A percentile compares a stretch with the other conserved stretches of the same genome.
phyloP scores from a whole-genome alignment of 176 grass and related monocot genomes.

The Olyra latifolia region DNA sequence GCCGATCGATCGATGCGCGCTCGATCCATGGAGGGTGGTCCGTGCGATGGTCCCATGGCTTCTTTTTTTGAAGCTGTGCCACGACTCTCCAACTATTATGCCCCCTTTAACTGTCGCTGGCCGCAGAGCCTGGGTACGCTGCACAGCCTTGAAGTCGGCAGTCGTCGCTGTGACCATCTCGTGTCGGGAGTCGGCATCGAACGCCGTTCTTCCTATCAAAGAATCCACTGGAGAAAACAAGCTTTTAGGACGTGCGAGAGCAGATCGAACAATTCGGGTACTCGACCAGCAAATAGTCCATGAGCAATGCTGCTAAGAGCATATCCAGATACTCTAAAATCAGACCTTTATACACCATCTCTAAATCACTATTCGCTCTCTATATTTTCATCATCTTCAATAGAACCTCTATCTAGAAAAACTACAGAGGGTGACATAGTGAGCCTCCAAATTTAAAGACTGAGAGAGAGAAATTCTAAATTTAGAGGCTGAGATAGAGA shows the following conservation, averaged over 20 bases:
- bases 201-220: neutral
- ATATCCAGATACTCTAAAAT: too few species aligned
- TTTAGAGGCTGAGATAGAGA: too few species aligned
- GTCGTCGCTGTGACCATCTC: neutral
- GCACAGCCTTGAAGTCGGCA: neutral
- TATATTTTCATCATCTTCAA: too few species aligned
- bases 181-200: constrained; percentile 20
- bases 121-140: neutral
- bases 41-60: neutral
- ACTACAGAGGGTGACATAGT: too few species aligned
- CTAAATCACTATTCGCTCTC: too few species aligned
- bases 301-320: too few species aligned
- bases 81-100: neutral
- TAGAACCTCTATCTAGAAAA: too few species aligned
- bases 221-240: neutral
- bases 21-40: neutral
- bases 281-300: neutral
- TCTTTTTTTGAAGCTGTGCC: neutral
- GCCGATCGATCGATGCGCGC: neutral
- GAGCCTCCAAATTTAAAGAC: too few species aligned
- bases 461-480: too few species aligned
- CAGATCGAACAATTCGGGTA: neutral
- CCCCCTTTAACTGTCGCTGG: neutral
- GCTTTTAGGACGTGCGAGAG: too few species aligned
- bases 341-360: too few species aligned